Evolutionary conservation across 192 early-diverging fungal genomes (phyloP).

Genomic region (Dissophora globulifera): DNA sequence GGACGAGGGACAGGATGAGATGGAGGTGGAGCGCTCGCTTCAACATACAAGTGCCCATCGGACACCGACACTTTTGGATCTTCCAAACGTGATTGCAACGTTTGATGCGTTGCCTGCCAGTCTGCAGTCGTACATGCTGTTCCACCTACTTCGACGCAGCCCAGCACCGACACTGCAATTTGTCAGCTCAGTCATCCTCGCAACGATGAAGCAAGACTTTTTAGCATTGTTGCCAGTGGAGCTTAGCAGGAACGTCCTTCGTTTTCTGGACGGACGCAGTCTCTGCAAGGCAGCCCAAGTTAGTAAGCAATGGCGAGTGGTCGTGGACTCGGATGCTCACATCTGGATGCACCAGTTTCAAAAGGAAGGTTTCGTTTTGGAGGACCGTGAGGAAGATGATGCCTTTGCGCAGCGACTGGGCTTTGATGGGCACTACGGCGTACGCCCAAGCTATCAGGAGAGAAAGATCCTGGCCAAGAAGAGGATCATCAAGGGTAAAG

Average conservation of each 20-base stretch:
- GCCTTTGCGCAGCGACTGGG: constrained; percentile 52
- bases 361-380: constrained; percentile 55
- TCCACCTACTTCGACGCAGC: constrained; percentile 87
- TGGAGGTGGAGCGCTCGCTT: constrained; percentile 43
- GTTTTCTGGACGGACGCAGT: constrained; percentile 82
- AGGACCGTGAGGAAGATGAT: constrained; percentile 53
- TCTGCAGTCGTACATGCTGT: constrained; percentile 88
- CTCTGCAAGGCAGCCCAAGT: constrained; percentile 87
- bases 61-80: constrained; percentile 53
- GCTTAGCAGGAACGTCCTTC: constrained; percentile 79
- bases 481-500: constrained; percentile 32
- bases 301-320: constrained; percentile 78
- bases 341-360: constrained; percentile 62
- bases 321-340: constrained; percentile 76
- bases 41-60: constrained; percentile 29
- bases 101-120: constrained; percentile 82
- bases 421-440: constrained; percentile 46
- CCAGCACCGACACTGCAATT: constrained; percentile 88
- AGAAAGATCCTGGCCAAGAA: constrained; percentile 29
- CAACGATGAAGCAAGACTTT: constrained; percentile 93
- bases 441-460: constrained; percentile 38
- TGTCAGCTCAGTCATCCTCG: constrained; percentile 88
- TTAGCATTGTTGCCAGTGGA: constrained; percentile 77
- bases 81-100: constrained; percentile 68
- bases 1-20: constrained; percentile 41